Evolutionary conservation across 495 filamentous ascomycete genomes (phyloP).

Genomic region (Neurospora tetraspora): DNA sequence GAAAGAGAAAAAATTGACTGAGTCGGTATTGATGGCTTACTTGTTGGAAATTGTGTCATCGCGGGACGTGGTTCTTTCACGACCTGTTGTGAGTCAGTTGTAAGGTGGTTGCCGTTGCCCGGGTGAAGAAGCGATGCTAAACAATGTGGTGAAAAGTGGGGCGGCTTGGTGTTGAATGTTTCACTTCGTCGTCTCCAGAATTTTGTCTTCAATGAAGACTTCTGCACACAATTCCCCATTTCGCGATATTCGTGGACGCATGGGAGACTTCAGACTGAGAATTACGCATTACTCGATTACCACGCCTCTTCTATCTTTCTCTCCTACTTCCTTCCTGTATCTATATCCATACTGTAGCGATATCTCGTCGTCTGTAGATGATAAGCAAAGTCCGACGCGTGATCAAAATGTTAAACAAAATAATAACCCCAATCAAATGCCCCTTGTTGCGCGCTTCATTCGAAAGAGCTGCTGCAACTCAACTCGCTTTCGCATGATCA

Average conservation of each 20-base stretch:
- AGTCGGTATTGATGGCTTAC: neutral
- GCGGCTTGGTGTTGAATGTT: neutral
- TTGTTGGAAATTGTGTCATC: neutral
- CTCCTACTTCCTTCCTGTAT: neutral
- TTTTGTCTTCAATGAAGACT: neutral
- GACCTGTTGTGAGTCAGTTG: neutral
- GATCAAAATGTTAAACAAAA: neutral
- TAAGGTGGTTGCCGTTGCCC: neutral
- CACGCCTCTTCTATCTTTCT: neutral
- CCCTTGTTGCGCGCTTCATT: neutral
- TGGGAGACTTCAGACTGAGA: neutral
- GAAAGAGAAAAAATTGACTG: neutral
- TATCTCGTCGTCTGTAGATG: neutral
- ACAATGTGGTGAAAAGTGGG: neutral
- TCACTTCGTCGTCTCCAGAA: neutral
- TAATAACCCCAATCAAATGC: neutral
- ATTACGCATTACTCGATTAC: neutral
- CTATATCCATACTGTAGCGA: neutral
- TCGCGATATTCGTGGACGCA: neutral
- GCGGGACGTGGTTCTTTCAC: neutral
- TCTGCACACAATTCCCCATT: neutral
- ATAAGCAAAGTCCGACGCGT: neutral
- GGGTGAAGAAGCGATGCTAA: neutral
- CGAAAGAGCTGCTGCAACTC: neutral
- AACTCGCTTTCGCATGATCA: neutral